Evolutionary conservation across 169 alveolate species (phyloP).

Genomic region (Sarcocystis neurona): DNA sequence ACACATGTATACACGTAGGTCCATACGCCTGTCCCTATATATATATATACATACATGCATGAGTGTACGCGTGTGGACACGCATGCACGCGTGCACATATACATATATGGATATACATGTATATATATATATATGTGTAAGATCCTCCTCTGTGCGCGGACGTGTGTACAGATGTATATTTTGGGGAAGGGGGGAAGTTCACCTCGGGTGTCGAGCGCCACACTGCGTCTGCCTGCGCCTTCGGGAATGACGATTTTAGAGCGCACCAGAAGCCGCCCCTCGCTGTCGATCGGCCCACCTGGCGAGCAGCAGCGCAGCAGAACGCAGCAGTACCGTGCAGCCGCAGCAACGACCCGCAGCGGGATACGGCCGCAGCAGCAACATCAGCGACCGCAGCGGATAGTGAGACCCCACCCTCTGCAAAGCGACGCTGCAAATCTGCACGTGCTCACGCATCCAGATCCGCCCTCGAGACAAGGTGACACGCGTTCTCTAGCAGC

Average conservation of each 20-base stretch:
- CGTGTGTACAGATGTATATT: background rate
- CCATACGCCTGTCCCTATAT: background rate
- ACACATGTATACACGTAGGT: background rate
- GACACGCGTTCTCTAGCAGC: too few relatives aligned
- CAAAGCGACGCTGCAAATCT: too few relatives aligned
- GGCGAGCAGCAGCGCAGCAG: too few relatives aligned
- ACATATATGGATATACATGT: background rate
- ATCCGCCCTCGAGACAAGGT: too few relatives aligned
- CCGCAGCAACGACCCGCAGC: background rate
- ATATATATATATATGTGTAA: too few relatives aligned
- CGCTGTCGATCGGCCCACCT: conserved; percentile 74
- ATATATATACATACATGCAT: background rate
- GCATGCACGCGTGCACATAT: background rate
- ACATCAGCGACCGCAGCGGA: background rate
- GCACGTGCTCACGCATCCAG: too few relatives aligned
- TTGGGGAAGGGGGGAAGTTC: background rate
- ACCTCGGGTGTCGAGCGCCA: conserved; percentile 56
- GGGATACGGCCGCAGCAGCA: background rate
- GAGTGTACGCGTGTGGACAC: background rate
- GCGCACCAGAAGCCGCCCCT: conserved; percentile 68
- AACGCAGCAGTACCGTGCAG: background rate
- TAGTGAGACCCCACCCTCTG: background rate
- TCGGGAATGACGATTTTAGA: conserved; percentile 69
- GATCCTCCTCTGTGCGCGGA: background rate
- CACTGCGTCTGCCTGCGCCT: conserved; percentile 64